Conservation (phyloP, 2,329 filamentous ascomycete species). For the Coniochaeta sp. region DNA sequence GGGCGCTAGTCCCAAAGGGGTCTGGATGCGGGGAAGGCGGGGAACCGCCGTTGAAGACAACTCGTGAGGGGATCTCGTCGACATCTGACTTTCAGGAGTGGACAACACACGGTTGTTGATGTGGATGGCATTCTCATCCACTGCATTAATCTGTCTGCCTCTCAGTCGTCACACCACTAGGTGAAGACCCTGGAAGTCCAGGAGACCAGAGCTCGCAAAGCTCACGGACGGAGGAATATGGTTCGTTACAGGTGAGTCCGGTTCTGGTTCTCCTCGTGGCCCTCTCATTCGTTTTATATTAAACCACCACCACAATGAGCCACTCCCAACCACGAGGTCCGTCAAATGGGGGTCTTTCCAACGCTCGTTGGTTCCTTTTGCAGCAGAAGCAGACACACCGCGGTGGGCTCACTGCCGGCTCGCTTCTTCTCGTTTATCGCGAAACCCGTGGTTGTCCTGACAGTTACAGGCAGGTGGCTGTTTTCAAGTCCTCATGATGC, state of each 20-base stretch:
- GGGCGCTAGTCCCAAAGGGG: not conserved
- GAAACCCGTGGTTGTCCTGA: not conserved
- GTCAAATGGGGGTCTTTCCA: too few species aligned
- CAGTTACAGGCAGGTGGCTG: not conserved
- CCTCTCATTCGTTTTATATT: not conserved
- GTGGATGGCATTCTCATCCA: too few species aligned
- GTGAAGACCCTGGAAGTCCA: not conserved
- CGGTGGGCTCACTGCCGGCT: not conserved
- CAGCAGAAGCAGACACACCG: too few species aligned
- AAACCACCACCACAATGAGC: not conserved
- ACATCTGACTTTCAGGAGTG: not conserved
- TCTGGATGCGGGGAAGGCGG: slow-evolving; percentile 2
- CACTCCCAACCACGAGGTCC: not conserved
- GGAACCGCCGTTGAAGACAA: not conserved
- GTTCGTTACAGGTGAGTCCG: not conserved
- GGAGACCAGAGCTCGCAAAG: not conserved
- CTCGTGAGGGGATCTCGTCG: not conserved
- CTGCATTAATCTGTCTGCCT: too few species aligned
- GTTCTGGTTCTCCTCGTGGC: slow-evolving; percentile 1
- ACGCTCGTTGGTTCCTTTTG: not conserved
- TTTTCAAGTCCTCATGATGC: not conserved
- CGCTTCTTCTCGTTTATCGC: not conserved
- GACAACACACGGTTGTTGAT: too few species aligned
- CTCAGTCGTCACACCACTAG: not conserved
- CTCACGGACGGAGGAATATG: not conserved